Evolutionary conservation across 78 protist genomes (phyloP).

Genomic region (Emiliania huxleyi): DNA sequence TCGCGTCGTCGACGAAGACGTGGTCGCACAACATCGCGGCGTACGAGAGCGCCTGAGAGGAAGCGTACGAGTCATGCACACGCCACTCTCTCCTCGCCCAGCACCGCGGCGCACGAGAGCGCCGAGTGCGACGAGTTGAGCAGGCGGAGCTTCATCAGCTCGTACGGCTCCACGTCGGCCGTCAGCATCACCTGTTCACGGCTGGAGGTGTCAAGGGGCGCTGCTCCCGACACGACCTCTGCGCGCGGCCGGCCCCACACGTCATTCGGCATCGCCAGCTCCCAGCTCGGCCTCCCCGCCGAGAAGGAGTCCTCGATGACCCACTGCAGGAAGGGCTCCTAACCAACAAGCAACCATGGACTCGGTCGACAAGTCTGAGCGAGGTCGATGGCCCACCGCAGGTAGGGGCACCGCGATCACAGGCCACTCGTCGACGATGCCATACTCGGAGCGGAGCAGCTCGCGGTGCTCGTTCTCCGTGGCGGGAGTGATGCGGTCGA

Average conservation of each 20-base stretch:
- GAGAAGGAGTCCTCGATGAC: conserved; percentile 35
- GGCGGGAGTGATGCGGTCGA: conserved; percentile 24
- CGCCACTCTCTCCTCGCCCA: no score
- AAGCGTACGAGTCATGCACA: not conserved
- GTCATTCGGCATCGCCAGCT: no score
- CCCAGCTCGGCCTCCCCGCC: conserved; percentile 5
- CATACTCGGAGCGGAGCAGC: not conserved
- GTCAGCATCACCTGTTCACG: no score
- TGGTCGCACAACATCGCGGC: not conserved
- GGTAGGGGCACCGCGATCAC: not conserved
- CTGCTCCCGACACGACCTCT: no score
- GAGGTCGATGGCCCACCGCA: no score
- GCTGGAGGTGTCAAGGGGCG: no score
- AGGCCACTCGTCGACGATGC: not conserved
- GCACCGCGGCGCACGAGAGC: not conserved
- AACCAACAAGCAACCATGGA: no score
- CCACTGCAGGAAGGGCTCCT: no score
- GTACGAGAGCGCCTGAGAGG: no score
- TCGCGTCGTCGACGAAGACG: not conserved
- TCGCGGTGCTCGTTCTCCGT: not conserved
- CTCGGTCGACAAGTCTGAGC: no score
- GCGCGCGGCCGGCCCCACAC: no score
- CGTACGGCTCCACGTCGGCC: not conserved
- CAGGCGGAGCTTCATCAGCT: not conserved
- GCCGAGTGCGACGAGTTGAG: conserved; percentile 11